Evolutionary conservation across 148 eudicot species (phyloP).

Genomic region (Persicaria tinctoria): DNA sequence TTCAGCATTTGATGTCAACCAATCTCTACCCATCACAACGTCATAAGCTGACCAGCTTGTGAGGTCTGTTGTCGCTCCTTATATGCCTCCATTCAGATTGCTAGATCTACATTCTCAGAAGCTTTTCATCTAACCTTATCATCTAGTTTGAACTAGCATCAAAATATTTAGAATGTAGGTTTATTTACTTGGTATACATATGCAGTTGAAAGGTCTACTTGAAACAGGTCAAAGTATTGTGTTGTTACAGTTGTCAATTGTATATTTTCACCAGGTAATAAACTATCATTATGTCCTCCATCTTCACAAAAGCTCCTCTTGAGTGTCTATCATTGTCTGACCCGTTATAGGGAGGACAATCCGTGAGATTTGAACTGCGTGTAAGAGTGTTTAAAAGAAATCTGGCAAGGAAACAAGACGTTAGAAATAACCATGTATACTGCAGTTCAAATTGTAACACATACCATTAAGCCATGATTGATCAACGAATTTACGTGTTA

Average conservation of each 20-base stretch:
- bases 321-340: too few species aligned
- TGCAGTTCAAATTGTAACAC: too few species aligned
- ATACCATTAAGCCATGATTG: too few species aligned
- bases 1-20: neutral
- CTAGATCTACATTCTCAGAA: neutral
- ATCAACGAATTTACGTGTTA: too few species aligned
- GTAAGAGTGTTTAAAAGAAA: too few species aligned
- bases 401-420: too few species aligned
- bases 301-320: too few species aligned
- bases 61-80: neutral
- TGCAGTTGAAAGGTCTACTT: conserved; percentile 3
- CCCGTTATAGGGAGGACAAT: too few species aligned
- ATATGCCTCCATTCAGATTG: neutral
- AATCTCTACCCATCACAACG: neutral
- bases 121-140: neutral
- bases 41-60: neutral
- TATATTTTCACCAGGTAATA: conserved; percentile 5
- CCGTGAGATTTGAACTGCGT: too few species aligned
- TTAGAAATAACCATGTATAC: too few species aligned
- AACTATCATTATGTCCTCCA: conserved; percentile 8
- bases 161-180: conserved; percentile 1
- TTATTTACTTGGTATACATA: neutral
- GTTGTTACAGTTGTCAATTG: neutral
- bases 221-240: neutral
- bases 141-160: neutral